Conservation (phyloP, 1,139 yeast genomes). For the Suhomyces yuchorum region DNA sequence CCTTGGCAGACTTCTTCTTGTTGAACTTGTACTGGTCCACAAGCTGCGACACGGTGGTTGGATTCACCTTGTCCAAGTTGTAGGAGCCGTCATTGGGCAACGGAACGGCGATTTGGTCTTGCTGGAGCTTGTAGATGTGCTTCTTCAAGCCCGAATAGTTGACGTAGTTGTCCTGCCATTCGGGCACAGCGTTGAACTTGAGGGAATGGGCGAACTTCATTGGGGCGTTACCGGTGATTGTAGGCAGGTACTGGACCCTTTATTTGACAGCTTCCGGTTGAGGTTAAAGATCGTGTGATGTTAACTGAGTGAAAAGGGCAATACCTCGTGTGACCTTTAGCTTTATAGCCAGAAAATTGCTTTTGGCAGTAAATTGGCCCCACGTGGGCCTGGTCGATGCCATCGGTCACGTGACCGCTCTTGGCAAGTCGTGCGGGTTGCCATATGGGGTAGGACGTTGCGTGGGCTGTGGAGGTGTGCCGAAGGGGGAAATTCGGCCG, state of each 20-base stretch:
- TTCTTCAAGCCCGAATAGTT: slow-evolving; percentile 68
- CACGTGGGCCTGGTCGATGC: slow-evolving; percentile 13
- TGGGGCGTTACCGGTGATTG: background rate
- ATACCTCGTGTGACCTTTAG: slow-evolving; percentile 10
- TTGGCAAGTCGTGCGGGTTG: background rate
- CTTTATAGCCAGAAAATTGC: slow-evolving; percentile 12
- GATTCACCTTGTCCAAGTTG: slow-evolving; percentile 21
- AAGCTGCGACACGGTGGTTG: slow-evolving; percentile 34
- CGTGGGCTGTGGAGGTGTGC: no score
- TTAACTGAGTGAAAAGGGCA: slow-evolving; percentile 2
- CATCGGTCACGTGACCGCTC: slow-evolving; percentile 3
- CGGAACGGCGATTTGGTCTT: slow-evolving; percentile 31
- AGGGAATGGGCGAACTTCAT: slow-evolving; percentile 79
- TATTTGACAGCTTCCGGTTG: slow-evolving; percentile 7
- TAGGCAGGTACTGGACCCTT: background rate
- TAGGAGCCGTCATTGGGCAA: slow-evolving; percentile 30
- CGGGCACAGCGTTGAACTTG: slow-evolving; percentile 80
- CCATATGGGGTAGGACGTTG: no score
- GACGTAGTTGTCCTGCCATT: slow-evolving; percentile 70
- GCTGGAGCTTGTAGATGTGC: slow-evolving; percentile 52
- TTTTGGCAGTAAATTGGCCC: slow-evolving; percentile 9
- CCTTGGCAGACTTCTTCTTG: slow-evolving; percentile 5
- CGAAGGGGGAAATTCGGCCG: no score
- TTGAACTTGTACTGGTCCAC: slow-evolving; percentile 20
- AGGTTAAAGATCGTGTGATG: slow-evolving; percentile 14